Base-by-base conservation (phyloP, 305 asterid genomes). In the Fraxinus dipetala region DNA sequence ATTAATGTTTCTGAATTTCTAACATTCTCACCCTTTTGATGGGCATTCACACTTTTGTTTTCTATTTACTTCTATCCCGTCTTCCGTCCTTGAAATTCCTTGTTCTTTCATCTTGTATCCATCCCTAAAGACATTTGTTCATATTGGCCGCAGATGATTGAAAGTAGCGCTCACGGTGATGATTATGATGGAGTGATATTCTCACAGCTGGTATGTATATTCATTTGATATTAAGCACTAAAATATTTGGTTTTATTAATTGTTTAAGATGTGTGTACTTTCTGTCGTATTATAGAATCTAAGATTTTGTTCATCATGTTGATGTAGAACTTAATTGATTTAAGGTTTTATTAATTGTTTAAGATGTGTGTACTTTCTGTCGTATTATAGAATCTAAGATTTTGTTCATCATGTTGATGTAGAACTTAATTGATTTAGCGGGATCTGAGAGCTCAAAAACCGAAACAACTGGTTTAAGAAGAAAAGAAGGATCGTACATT, bases 401-500 rank as follows among this genome's bases (percentile, higher is more conserved):
- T 70, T 72, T 35, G 43, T 61, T 81, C 82, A 72, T 77, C 79
- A 85, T 67, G 79, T 85, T 76, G 80, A 59, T 88, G 75, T 83
- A 96, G 99, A 93, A 94, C 88, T 89, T 96, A 84, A 94, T 96
- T 78, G 99, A 96, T 87, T 91, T 96, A 84, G 99, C 99, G 82
- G 99, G 99, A 82, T 96, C 99, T 75, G 99, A 96, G 88, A 94
- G 99, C 89, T 96, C 99, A 59, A 96, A 96, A 88, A 92, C 99
- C 79, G 99, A 94, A 92, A 96, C 99, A 26, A 96, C 96, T 79
- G 98, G 98, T 79, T 77, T 94, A 86, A 90, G 98, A 87, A 91
- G 99, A 89, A 96, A 96, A 89, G 99, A 96, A 91, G 99, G 99
- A 89, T 90, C 99, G 51, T 96, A 96, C 89, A 94, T 96, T 81